Evolutionary conservation across 2,329 filamentous ascomycete genomes (phyloP), one percentile per base, ranked within the genome.

Genomic region (Hortaea sp.): DNA sequence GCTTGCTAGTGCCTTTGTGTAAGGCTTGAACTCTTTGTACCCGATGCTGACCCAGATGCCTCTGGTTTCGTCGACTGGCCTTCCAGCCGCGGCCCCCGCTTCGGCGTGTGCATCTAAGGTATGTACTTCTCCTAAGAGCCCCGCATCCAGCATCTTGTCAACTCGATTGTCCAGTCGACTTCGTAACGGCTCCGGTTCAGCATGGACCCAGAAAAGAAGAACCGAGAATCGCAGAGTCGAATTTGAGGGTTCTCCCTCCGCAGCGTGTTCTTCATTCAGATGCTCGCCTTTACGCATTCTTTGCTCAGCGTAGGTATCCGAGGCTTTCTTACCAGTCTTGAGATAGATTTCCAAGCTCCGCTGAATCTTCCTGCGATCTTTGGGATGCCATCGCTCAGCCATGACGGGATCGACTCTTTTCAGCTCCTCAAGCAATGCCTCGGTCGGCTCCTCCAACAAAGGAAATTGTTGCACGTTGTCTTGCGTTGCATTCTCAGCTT

Each of bases 41-140:
- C 92, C 92, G 51, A 98, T 98, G 1, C 89, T 92, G 44, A 94
- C 85, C 88, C 90, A 98, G 39, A 98, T 94, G 0, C 92, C 94
- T 44, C 82, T 80, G 1, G 78, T 85, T 53, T 79, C 75, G 59
- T 97, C 88, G 1, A 92, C 66, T 0, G 65, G 53, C 1, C 71
- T 64, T 0, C 79, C 82, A 4, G 41, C 13, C 4, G 41, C 20
- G 1, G 68, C 58, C 0, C 68, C 61, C 41, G 69, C 62, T 11
- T 67, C 56, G 2, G 76, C 65, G 49, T 76, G 74, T 1, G 66
- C 60, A 9, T 69, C 68, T 56, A 85, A 72, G 1, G 63, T 67
- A 35, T 71, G 60, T 0, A 83, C 79, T 64, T 87, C 83, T 1
- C 72, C 61, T n/a, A 85, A 63, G 9, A 87, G 63, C 0, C 83